Evolutionary conservation across 306 rosid genomes (phyloP), one percentile per base, ranked within the genome.

Genomic region (Ziziphus jujuba): DNA sequence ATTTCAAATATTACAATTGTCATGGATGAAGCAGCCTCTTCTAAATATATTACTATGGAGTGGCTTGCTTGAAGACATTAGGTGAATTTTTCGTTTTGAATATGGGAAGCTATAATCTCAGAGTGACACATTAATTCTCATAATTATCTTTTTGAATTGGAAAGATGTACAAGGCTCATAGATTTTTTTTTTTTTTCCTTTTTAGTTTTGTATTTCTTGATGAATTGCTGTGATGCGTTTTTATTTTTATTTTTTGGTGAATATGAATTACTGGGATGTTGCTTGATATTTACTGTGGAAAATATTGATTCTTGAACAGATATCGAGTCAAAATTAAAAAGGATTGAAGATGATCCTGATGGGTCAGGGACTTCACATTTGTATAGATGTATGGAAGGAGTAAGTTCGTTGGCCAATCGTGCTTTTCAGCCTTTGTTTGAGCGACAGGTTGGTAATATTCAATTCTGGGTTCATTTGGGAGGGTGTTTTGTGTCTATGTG

Each of bases 301-400:
- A 61, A 45, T 63, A 22, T 74, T 56, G 49, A 51, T 72, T 14
- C 7, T 67, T 78, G 56, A 35, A 5, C 84, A 93, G 99, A 93
- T 84, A 93, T 93, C 49, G 99, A 93, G 80, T 93, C 99, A 58
- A 93, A 93, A 82, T 79, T 93, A 63, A 88, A 81, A 63, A 84
- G 96, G 45, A 93, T 93, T 73, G 99, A 93, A 80, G 97, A 93
- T 36, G 99, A 93, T 58, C 99, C 99, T 59, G 99, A 93, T 83
- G 99, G 97, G 31, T 85, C 97, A 50, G 99, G 99, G 74, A 93
- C 99, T 65, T 63, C 89, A 72, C 99, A 87, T 86, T 88, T 93
- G 87, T 88, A 63, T 77, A 67, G 47, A 67, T 90, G 95, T 73
- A 90, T 93, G 70, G 79, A 90, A 84, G 99, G 80, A 63, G 99